Evolutionary conservation across 1,284 basidiomycete genomes (phyloP), one percentile per base, ranked within the genome.

Genomic region (Cystobasidiaceae sp.): DNA sequence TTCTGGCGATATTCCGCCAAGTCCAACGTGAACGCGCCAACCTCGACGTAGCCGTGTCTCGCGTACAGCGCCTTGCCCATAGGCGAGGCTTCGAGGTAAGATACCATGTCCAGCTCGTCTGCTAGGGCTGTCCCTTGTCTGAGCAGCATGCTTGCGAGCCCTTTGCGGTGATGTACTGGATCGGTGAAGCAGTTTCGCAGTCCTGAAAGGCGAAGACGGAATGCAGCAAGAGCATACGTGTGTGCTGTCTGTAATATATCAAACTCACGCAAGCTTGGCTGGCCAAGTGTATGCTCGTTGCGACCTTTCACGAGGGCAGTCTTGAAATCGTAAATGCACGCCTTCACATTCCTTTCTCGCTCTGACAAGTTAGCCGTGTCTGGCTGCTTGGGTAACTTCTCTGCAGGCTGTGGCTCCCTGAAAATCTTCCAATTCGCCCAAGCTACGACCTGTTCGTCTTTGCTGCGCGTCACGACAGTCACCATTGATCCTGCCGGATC

Each of bases 161-260:
- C 61, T 37, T 33, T 27, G 27, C 61, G 41, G 32, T 56, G 61
- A 48, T 56, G 50, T 9, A 27, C 21, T 37, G 43, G 27, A 33
- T 45, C 27, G n/a, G 39, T 43, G 52, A 64, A 64, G 21, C 55
- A 52, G 61, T 64, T 64, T 11, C 27, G 56, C 19, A 64, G 52
- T 28, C 61, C 61, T 64, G 52, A 1, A 5, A 19, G 4, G 30
- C 5, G 23, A n/a, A 7, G 13, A n/a, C 17, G 33, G 3, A 23
- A 19, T n/a, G n/a, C 58, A 27, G 23, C 43, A 19, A 13, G 19
- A 46, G 1, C 23, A 9, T 34, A 9, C 15, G 5, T 19, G 23
- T 21, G 1, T 23, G 8, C 6, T 25, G 6, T 9, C 6, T 25
- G 17, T 3, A 11, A 28, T 28, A 32, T 23, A 37, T 2, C 6